These are phyloP conservation scores for Lojkania enalia DNA, from an alignment of 2,329 filamentous ascomycete species.

Conservation along the genomic window DNA sequence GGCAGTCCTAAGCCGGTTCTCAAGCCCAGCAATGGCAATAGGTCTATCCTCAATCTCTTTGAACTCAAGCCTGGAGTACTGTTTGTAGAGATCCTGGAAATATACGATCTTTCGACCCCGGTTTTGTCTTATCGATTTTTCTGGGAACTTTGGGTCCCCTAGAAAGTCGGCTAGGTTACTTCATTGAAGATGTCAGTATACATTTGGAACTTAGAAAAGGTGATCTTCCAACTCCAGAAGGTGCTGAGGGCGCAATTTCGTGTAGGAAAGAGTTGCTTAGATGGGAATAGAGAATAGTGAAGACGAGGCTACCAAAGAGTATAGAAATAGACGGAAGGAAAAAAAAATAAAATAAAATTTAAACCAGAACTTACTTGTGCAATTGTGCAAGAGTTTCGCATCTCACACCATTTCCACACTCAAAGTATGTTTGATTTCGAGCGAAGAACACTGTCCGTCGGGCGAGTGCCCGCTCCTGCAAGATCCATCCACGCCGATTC, in stretches of 20 bases:
- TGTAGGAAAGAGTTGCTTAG: no score
- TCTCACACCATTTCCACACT: conserved; percentile 25
- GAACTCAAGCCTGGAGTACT: conserved; percentile 33
- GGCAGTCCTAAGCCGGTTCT: conserved; percentile 27
- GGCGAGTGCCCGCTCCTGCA: conserved; percentile 32
- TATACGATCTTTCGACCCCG: conserved; percentile 21
- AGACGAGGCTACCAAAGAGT: no score
- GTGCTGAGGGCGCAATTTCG: no score
- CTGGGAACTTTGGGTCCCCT: conserved; percentile 33
- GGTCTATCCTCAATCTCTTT: conserved; percentile 25
- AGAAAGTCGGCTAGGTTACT: conserved; percentile 29
- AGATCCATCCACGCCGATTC: conserved; percentile 29
- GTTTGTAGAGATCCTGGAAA: conserved; percentile 22
- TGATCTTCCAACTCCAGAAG: no score
- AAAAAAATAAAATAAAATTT: no score
- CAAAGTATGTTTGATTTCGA: conserved; percentile 29
- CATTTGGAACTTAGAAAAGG: not conserved
- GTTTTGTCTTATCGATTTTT: not conserved
- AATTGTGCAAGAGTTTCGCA: conserved; percentile 23
- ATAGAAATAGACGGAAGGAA: no score
- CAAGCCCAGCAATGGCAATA: conserved; percentile 34
- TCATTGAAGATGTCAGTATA: conserved; percentile 1
- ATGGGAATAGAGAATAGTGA: no score
- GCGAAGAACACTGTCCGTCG: conserved; percentile 31
- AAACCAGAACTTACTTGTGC: conserved; percentile 20